Conservation (phyloP, 148 eudicot species). For the Rhododendron mucronatum region DNA sequence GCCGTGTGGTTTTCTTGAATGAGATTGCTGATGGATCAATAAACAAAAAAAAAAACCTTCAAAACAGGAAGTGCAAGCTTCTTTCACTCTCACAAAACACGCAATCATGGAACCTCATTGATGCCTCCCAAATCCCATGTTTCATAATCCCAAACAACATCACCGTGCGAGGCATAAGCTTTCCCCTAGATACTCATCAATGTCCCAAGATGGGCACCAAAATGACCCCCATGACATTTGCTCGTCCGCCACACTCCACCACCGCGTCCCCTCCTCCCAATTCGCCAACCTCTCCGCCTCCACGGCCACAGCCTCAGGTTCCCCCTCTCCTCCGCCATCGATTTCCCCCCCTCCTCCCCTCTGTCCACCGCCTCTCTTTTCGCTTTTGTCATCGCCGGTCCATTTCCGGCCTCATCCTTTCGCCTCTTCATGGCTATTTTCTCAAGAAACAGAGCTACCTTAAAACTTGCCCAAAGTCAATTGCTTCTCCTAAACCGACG, state of each 20-base stretch:
- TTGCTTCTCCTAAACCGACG: neutral
- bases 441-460: neutral
- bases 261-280: constrained; percentile 25
- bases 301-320: neutral
- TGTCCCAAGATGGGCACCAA: constrained; percentile 51
- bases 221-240: constrained; percentile 61
- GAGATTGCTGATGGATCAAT: neutral
- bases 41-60: neutral
- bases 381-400: constrained; percentile 1
- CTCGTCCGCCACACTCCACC: constrained; percentile 38
- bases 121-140: constrained; percentile 43
- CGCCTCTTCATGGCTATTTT: constrained; percentile 17
- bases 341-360: neutral
- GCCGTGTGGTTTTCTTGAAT: neutral
- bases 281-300: constrained; percentile 18
- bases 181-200: constrained; percentile 18
- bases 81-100: neutral
- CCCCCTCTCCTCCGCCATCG: neutral
- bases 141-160: constrained; percentile 49
- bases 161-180: constrained; percentile 22
- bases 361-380: constrained; percentile 1
- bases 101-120: constrained; percentile 23
- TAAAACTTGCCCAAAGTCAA: neutral
- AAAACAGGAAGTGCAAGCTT: neutral
- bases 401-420: neutral